Percentiles rank a stretch among this genome's conserved stretches.
Evolutionary conservation across 306 rosid species (phyloP).

Genomic region (Trichosanthes cucumerina): DNA sequence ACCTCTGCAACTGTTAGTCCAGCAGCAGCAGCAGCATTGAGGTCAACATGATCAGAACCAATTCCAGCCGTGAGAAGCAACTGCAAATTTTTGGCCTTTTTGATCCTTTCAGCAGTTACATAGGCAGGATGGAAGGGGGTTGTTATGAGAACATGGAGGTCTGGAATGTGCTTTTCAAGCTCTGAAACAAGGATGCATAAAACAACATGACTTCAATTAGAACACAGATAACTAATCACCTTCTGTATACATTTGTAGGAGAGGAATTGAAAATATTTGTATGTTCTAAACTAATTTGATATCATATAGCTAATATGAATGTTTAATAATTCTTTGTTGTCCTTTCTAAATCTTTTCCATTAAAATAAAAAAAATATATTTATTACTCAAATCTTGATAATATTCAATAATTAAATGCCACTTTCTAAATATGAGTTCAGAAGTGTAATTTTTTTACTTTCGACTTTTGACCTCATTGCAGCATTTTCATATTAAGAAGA

Average conservation of each 20-base stretch:
- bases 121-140: slow-evolving; percentile 98
- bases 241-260: not conserved
- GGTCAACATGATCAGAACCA: slow-evolving; percentile 90
- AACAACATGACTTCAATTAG: not conserved
- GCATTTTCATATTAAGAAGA: not conserved
- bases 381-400: not conserved
- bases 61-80: slow-evolving; percentile 88
- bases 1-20: slow-evolving; percentile 94
- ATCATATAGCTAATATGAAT: not conserved
- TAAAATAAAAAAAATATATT: not conserved
- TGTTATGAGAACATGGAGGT: slow-evolving; percentile 75
- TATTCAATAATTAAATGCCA: not conserved
- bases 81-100: slow-evolving; percentile 79
- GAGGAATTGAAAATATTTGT: not conserved
- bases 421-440: not conserved
- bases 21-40: slow-evolving; percentile 87
- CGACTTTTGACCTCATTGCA: not conserved
- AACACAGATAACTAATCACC: not conserved
- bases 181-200: slow-evolving; percentile 28
- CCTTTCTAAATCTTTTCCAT: not conserved
- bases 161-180: slow-evolving; percentile 82
- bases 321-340: not conserved
- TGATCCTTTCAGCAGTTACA: slow-evolving; percentile 85
- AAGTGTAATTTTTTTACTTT: not conserved
- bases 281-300: not conserved